Base-by-base conservation (phyloP, 2,329 filamentous ascomycete species). In the Calonectria pauciramosa region DNA sequence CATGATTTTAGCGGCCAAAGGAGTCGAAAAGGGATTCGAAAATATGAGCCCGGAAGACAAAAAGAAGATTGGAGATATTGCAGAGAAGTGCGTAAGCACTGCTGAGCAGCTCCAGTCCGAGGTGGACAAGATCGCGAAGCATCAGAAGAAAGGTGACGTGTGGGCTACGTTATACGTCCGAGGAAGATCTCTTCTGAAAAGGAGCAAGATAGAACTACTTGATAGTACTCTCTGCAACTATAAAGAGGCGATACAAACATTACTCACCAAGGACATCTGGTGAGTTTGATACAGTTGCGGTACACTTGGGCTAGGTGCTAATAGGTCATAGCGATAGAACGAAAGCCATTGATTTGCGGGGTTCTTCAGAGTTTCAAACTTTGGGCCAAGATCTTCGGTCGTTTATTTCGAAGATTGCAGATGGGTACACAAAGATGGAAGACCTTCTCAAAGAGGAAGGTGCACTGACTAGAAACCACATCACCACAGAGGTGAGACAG, bases 401-500 rank as follows among this genome's bases (percentile, higher is more conserved):
- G 0, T 41, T 71, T 16, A 23, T 70, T 2, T 38, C 38, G 3
- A 52, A 32, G 23, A 67, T 71, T 20, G 63, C 36, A 10, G 14
- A 34, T 8, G 70, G 70, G 18, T 20, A 38, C 32, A 67, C 51
- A 0, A 59, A 67, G n/a, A 59, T 67, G n/a, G 51, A 71, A 18
- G 63, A 60, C 30, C 51, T 71, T 20, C 5, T 71, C 4, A 59
- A 28, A 6, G n/a, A 38, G n/a, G 63, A 67, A 66, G 36, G 14
- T 18, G 16, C n/a, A 8, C 13, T 28, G 9, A 71, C 70, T 30
- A 63, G 63, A n/a, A 34, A 67, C 30, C 38, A n/a, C 6, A 14
- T 71, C 30, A 59, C 23, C 23, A 34, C 7, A 4, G 69, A 49
- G 49, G 38, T 23, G 11, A 26, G 13, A 14, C 28, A 26, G 30